Conservation (phyloP, 441 rosid genomes). For the Eruca vesicaria region DNA sequence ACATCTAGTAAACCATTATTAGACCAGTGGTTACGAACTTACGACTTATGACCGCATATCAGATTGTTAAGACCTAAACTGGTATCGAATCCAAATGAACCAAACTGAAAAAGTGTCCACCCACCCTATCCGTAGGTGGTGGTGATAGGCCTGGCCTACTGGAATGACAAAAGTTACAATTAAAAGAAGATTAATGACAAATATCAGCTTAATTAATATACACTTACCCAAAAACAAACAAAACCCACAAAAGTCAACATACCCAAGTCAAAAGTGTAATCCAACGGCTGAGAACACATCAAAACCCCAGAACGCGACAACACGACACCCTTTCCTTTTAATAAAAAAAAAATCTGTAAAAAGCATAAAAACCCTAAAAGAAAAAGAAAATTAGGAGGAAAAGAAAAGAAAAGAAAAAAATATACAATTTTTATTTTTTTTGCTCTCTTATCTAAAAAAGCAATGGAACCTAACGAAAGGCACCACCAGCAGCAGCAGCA, state of each 20-base stretch:
- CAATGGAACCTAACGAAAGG: slow-evolving; percentile 41
- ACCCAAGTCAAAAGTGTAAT: slow-evolving; percentile 19
- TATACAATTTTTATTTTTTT: neutral
- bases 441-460: slow-evolving; percentile 34
- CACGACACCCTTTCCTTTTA: neutral
- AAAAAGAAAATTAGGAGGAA: slow-evolving; percentile 26
- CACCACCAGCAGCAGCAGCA: slow-evolving; percentile 34
- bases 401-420: slow-evolving; percentile 31
- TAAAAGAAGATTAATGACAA: neutral
- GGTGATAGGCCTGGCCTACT: neutral
- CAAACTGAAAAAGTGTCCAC: neutral
- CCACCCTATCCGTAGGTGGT: neutral
- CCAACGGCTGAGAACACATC: slow-evolving; percentile 25
- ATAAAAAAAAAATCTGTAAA: neutral
- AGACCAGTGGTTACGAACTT: too few relatives aligned
- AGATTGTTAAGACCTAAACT: too few relatives aligned
- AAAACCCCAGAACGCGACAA: slow-evolving; percentile 22
- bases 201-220: neutral
- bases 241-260: slow-evolving; percentile 5
- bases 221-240: neutral
- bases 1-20: too few relatives aligned
- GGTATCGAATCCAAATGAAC: too few relatives aligned
- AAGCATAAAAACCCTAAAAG: slow-evolving; percentile 28
- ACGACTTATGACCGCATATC: too few relatives aligned
- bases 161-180: neutral